Base-by-base conservation (phyloP, 2,329 filamentous ascomycete species). In the Beauveria medogensis region DNA sequence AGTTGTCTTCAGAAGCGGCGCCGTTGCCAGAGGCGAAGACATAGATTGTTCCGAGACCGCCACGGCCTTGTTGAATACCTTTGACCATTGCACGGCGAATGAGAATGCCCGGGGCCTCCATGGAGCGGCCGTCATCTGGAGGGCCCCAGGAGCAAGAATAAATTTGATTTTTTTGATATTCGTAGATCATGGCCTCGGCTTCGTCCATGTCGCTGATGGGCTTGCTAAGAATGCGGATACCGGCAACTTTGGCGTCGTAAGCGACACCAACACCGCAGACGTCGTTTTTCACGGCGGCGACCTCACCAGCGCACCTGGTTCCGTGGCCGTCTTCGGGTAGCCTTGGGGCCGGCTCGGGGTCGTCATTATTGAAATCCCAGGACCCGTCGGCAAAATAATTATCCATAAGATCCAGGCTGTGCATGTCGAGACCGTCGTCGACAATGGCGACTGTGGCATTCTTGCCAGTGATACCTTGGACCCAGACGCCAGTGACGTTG, bases 141-240 rank as follows among this genome's bases (percentile, higher is more conserved):
- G 94, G 94, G 0, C 94, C 94, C 94, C 94, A 99, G 0, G 94
- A 99, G 77, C 94, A 99, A 1, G 94, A 99, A 76, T 97, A 99
- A 62, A 99, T 97, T 63, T 97, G 86, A 71, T 97, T 99, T 63
- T 93, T 80, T 69, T 97, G 87, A 69, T 86, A 94, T 64, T 89
- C 89, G 77, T 93, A 97, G 74, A 96, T 97, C 80, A 99, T 87
- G 24, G 94, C 91, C 34, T 88, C 80, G 26, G 94, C 92, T 75
- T 99, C 94, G 69, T 99, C 94, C 30, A 90, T 87, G 71, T 99
- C 94, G 55, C 87, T 89, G 65, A 99, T 97, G 54, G 90, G 79
- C 69, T 92, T 93, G 62, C 91, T 95, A 7, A 99, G 82, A 66
- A 99, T 99, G 58, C 94, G 90, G 65, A 97, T 88, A 44, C 92